A percentile compares a stretch with the other conserved stretches of the same genome.
Conservation (phyloP, 208 protist genomes). For the Wallacemonas sp. region DNA sequence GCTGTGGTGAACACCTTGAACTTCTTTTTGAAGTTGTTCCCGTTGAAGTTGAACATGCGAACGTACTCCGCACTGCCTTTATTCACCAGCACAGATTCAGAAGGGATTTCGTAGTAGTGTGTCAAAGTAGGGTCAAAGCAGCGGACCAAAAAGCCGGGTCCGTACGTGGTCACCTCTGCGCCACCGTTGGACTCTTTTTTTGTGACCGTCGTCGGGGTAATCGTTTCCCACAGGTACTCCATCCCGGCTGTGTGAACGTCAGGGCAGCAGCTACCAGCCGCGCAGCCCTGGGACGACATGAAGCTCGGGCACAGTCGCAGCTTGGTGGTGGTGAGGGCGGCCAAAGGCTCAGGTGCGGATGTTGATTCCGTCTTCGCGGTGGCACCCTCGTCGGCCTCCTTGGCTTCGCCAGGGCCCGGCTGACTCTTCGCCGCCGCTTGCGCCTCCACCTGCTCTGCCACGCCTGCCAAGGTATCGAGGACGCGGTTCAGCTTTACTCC, state of each 20-base stretch:
- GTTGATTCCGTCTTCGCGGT: constrained; percentile 11
- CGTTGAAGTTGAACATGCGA: constrained; percentile 81
- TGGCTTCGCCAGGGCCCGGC: neutral
- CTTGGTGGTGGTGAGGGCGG: constrained; percentile 35
- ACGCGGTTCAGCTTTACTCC: constrained; percentile 70
- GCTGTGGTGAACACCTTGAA: constrained; percentile 61
- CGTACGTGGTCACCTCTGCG: constrained; percentile 37
- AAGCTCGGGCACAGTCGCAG: constrained; percentile 57
- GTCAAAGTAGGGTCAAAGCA: constrained; percentile 75
- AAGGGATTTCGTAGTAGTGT: constrained; percentile 73
- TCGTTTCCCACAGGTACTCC: constrained; percentile 75
- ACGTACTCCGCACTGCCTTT: constrained; percentile 69
- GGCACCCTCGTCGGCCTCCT: constrained; percentile 14
- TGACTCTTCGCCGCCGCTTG: neutral
- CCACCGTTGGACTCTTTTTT: constrained; percentile 22
- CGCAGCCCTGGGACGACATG: constrained; percentile 46
- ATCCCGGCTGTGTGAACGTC: constrained; percentile 73
- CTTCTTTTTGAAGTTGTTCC: constrained; percentile 84
- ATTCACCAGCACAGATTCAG: constrained; percentile 60
- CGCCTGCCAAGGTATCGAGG: constrained; percentile 54
- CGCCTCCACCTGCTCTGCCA: constrained; percentile 34
- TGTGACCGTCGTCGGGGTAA: constrained; percentile 34
- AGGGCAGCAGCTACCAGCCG: constrained; percentile 60
- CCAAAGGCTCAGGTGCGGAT: constrained; percentile 6
- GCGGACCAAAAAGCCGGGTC: constrained; percentile 56